Base-by-base conservation (phyloP, 495 filamentous ascomycete genomes). In the Daldinia concentrica region DNA sequence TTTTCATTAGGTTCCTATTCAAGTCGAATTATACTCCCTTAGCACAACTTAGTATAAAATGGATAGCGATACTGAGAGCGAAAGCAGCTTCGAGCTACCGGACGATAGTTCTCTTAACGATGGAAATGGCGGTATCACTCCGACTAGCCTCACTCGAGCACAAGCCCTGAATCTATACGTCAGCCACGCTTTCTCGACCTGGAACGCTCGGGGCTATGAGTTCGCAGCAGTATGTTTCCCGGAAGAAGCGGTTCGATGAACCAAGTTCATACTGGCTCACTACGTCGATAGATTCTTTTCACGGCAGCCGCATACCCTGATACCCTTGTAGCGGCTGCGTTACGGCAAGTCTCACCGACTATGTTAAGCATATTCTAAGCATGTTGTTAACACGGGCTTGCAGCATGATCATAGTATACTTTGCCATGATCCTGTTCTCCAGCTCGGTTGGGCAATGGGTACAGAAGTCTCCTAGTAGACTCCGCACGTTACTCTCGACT, bases 221-320 rank as follows among this genome's bases (percentile, higher is more conserved):
- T 81, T 79, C 58, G 79, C 78, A 9, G 74, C 76, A 41, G 79
- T 81, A 68, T 39, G 76, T 75, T 26, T 29, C 22, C 15, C 14
- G 9, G n/a, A 57, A 64, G 14, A 27, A 62, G 15, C 17, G 58
- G 52, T 59, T 63, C 69, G 43, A 36, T 9, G 8, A 12, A n/a
- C 41, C 26, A 60, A 60, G 50, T 29, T 72, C 37, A 36, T 54
- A 68, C 64, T 17, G 59, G 22, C 63, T 67, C 9, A 67, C 59
- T 22, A 51, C 14, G 32, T 45, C 3, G 19, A 14, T 29, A 81
- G 80, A 78, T 90, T 7, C 80, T 91, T 19, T 91, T 89, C 73
- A 85, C 89, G 11, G 89, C 89, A 0, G 81, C 83, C 0, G 86
- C 86, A 29, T 89, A 85, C 63, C 86, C 87, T 0, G 84, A 84